phyloP scores from a whole-genome alignment of 352 stramenopile genomes.

The Phytophthora fragariaefolia region DNA sequence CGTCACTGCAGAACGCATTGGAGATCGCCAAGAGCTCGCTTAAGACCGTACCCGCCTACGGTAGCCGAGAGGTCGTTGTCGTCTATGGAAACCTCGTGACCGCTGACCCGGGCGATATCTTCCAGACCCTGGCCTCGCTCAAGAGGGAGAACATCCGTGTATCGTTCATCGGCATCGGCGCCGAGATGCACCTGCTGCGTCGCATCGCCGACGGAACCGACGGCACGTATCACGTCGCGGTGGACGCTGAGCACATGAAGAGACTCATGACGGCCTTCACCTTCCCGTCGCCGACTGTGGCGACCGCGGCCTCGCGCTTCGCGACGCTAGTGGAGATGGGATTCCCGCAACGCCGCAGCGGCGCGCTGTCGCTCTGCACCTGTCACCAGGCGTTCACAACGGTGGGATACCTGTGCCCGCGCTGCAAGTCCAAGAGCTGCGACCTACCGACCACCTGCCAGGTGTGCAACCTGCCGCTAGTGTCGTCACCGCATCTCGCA shows the following conservation, averaged over 20 bases:
- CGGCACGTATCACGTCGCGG: slow-evolving; percentile 94
- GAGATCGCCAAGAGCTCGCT: slow-evolving; percentile 91
- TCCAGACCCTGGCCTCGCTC: slow-evolving; percentile 92
- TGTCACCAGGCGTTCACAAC: slow-evolving; percentile 90
- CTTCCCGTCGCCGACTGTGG: slow-evolving; percentile 92
- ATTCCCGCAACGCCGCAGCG: slow-evolving; percentile 78
- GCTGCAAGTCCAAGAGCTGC: slow-evolving; percentile 94
- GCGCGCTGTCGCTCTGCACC: slow-evolving; percentile 82
- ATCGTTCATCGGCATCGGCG: slow-evolving; percentile 94
- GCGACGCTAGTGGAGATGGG: slow-evolving; percentile 88
- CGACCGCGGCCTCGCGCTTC: slow-evolving; percentile 69
- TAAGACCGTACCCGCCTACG: slow-evolving; percentile 90
- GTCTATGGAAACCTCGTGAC: slow-evolving; percentile 96
- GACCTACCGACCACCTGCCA: slow-evolving; percentile 96
- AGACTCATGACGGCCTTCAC: slow-evolving; percentile 94
- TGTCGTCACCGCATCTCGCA: slow-evolving; percentile 96
- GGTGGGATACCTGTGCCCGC: slow-evolving; percentile 94
- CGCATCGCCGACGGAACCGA: slow-evolving; percentile 91
- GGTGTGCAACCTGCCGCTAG: slow-evolving; percentile 97
- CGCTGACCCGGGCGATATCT: slow-evolving; percentile 96
- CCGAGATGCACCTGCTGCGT: slow-evolving; percentile 93
- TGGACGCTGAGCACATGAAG: slow-evolving; percentile 93
- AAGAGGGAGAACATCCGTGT: slow-evolving; percentile 92
- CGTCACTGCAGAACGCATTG: slow-evolving; percentile 92
- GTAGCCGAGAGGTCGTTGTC: slow-evolving; percentile 93